These are phyloP conservation scores for Candida pseudofarinosa DNA, from an alignment of 805 yeast species.

Conservation along the genomic window DNA sequence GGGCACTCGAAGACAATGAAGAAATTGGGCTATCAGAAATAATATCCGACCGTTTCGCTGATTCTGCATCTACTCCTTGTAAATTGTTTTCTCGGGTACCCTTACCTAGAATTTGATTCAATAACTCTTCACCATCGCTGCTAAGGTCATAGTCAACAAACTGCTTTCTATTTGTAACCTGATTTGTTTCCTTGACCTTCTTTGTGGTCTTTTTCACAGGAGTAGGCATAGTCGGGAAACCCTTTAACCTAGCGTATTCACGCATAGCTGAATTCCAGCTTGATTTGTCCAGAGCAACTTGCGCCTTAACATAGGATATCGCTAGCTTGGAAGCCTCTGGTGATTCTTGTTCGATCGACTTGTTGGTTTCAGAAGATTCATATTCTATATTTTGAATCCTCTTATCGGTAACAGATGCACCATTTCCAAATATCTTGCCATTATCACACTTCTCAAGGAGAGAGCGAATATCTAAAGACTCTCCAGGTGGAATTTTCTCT, in stretches of 20 bases:
- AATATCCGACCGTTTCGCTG: too few relatives aligned
- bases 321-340: slow-evolving; percentile 7
- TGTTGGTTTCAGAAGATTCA: neutral
- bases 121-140: slow-evolving; percentile 8
- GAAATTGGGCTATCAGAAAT: neutral
- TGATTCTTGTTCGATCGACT: neutral
- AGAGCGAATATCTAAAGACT: slow-evolving; percentile 57
- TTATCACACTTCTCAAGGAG: slow-evolving; percentile 40
- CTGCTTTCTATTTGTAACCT: neutral
- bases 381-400: neutral
- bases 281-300: slow-evolving; percentile 20
- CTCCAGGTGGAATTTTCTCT: slow-evolving; percentile 70
- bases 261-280: slow-evolving; percentile 22
- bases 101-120: slow-evolving; percentile 3
- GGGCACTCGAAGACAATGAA: neutral
- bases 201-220: neutral
- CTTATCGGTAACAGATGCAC: slow-evolving; percentile 3
- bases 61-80: too few relatives aligned
- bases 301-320: slow-evolving; percentile 23
- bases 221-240: neutral
- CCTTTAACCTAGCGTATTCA: slow-evolving; percentile 11
- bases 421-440: slow-evolving; percentile 11
- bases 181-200: too few relatives aligned
- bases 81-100: too few relatives aligned
- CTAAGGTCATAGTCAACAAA: slow-evolving; percentile 7